These are phyloP conservation scores for Penicillium goetzii DNA, from an alignment of 495 filamentous ascomycete species.

Conservation along the genomic window DNA sequence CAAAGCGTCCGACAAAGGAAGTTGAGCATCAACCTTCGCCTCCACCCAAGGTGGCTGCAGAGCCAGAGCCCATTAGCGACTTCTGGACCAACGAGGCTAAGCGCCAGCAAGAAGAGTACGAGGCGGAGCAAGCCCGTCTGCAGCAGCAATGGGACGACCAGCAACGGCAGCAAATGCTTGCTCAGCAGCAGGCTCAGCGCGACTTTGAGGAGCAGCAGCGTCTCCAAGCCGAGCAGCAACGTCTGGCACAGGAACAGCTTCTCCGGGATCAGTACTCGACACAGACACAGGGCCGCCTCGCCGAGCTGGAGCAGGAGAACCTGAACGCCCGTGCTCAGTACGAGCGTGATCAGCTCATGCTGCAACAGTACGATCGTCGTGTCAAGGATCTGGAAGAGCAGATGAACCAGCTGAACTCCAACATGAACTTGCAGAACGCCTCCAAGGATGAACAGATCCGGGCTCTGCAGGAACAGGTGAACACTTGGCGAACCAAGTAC, in stretches of 20 bases:
- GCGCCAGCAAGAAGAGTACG: constrained; percentile 90
- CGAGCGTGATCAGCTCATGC: constrained; percentile 92
- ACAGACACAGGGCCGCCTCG: constrained; percentile 90
- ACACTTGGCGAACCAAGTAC: constrained; percentile 96
- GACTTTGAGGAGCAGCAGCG: constrained; percentile 97
- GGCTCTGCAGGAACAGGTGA: constrained; percentile 89
- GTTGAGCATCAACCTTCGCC: constrained; percentile 62
- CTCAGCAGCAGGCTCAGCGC: constrained; percentile 77
- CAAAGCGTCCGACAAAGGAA: constrained; percentile 73
- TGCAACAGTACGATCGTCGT: constrained; percentile 92
- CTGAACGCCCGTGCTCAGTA: constrained; percentile 93
- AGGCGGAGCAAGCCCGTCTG: constrained; percentile 85
- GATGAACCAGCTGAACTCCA: constrained; percentile 77
- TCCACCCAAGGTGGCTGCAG: constrained; percentile 66
- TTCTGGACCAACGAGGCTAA: constrained; percentile 96
- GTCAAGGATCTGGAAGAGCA: constrained; percentile 93
- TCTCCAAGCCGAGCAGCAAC: constrained; percentile 83
- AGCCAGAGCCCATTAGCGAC: constrained; percentile 94
- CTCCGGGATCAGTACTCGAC: constrained; percentile 83
- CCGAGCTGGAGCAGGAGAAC: constrained; percentile 93
- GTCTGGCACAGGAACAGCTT: constrained; percentile 86
- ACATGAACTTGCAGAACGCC: constrained; percentile 78
- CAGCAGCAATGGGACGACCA: constrained; percentile 77
- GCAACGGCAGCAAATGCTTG: constrained; percentile 79
- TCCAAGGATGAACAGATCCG: constrained; percentile 95